Evolutionary conservation across 768 basidiomycete genomes (phyloP).

Genomic region (Boletus tylopilopsis): DNA sequence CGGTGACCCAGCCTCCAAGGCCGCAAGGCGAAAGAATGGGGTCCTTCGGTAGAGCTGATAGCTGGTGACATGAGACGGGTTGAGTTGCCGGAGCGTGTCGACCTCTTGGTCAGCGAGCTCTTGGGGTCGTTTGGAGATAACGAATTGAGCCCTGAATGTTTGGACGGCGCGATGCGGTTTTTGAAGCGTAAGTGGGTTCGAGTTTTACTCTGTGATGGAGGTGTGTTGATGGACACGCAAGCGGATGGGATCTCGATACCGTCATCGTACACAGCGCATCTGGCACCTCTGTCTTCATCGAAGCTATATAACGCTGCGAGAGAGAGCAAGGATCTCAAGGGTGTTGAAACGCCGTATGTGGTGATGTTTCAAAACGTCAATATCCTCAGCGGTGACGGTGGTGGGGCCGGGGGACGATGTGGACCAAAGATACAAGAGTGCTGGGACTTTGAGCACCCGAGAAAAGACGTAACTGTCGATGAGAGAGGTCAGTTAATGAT

Average conservation of each 20-base stretch:
- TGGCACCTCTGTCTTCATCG: conserved; percentile 92
- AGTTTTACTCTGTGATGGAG: background rate
- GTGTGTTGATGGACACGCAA: conserved; percentile 32
- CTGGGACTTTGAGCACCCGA: conserved; percentile 96
- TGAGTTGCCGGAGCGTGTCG: conserved; percentile 79
- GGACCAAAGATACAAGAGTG: conserved; percentile 89
- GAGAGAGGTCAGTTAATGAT: conserved; percentile 48
- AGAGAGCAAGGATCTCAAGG: conserved; percentile 60
- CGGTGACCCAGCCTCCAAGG: conserved; percentile 67
- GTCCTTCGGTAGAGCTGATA: conserved; percentile 70
- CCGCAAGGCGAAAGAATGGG: conserved; percentile 80
- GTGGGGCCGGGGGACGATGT: conserved; percentile 59
- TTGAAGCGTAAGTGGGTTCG: conserved; percentile 71
- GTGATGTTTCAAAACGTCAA: conserved; percentile 98
- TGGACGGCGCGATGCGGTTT: conserved; percentile 93
- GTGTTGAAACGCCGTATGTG: conserved; percentile 93
- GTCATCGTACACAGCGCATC: conserved; percentile 89
- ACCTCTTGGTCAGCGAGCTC: conserved; percentile 93
- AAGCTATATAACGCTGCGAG: conserved; percentile 87
- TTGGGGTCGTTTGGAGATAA: conserved; percentile 98
- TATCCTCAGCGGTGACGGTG: conserved; percentile 75
- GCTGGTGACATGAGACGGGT: conserved; percentile 93
- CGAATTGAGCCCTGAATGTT: conserved; percentile 95
- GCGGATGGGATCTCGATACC: conserved; percentile 95
- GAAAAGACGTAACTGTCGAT: conserved; percentile 74